Evolutionary conservation across 495 filamentous ascomycete species (phyloP), one percentile per base, ranked within the genome.

Genomic region (Xylaria sp.): DNA sequence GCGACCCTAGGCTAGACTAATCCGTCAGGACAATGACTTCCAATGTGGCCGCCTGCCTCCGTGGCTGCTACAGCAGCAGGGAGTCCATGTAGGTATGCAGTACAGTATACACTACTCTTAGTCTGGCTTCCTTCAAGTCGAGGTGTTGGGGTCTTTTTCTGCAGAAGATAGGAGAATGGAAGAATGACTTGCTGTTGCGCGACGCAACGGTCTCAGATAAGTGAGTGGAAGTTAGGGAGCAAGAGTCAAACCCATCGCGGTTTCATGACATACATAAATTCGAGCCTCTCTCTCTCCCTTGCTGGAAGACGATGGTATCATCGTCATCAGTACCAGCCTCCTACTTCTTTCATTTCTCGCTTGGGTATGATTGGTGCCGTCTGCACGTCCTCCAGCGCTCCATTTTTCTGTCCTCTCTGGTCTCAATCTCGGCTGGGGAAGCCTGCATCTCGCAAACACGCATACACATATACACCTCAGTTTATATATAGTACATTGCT

Each of bases 391-490:
- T 43, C 26, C 68, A 55, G 68, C 46, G 59, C 44, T 70, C 68
- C 46, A 64, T 63, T 58, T 29, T 35, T 68, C 52, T 11, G 9
- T 52, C 33, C 1, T n/a, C 19, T 62, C 7, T 37, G 59, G 40
- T 46, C 48, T 52, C 48, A 79, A 77, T 77, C 71, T 79, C 73
- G 77, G 77, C 75, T 79, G 75, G 67, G 75, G 73, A 76, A 74
- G 70, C 73, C 68, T 72, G 61, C 71, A 74, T 77, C 73, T 74
- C 72, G 71, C 76, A 72, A 75, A 74, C 66, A 33, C 67, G 53
- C 61, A 68, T 61, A 70, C 63, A 59, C 72, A 74, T 35, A 19
- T 21, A 59, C 72, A 74, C 40, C 11, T 21, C 73, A n/a, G 69
- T 78, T 71, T 63, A 70, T 61, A 69, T 61, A 68, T 68, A 68